These are phyloP conservation scores for Dendrobium huoshanense DNA, from an alignment of 106 monocot species.

Conservation along the genomic window DNA sequence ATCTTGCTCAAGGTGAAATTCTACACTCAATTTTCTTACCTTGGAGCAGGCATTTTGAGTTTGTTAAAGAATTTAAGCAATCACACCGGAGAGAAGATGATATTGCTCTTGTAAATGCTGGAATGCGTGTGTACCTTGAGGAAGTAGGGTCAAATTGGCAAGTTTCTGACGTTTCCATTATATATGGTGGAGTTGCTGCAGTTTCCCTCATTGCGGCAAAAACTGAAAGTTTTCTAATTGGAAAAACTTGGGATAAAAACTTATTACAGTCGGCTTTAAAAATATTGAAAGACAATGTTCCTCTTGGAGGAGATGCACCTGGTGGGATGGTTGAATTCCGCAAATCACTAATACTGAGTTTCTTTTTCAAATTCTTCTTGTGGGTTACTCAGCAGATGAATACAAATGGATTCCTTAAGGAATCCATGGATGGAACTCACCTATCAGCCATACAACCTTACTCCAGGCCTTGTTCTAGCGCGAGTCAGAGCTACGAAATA, in stretches of 20 bases:
- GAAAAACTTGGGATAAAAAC: conserved; percentile 63
- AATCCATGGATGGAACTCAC: conserved; percentile 26
- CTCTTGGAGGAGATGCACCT: conserved; percentile 73
- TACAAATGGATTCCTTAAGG: conserved; percentile 22
- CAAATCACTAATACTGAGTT: conserved; percentile 86
- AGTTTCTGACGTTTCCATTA: conserved; percentile 66
- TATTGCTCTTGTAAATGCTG: conserved; percentile 98
- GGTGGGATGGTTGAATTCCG: conserved; percentile 99
- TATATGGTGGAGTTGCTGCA: conserved; percentile 92
- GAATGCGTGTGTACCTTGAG: conserved; percentile 68
- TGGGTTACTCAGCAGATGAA: conserved; percentile 73
- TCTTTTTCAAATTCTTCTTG: conserved; percentile 96
- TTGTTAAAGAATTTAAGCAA: conserved; percentile 97
- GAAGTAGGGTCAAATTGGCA: conserved; percentile 38
- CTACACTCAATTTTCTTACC: conserved; percentile 74
- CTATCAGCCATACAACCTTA: conserved; percentile 62
- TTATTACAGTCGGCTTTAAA: conserved; percentile 45
- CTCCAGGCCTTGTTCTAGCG: conserved; percentile 40
- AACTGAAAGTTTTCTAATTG: conserved; percentile 55
- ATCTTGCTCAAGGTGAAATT: conserved; percentile 63
- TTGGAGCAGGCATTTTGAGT: conserved; percentile 80
- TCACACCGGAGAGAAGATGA: conserved; percentile 98
- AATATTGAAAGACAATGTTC: conserved; percentile 63
- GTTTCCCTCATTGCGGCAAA: conserved; percentile 54
- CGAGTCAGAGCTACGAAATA: conserved; percentile 63